Conservation (phyloP, 2,329 filamentous ascomycete genomes). For the Aplosporella prunicola region DNA sequence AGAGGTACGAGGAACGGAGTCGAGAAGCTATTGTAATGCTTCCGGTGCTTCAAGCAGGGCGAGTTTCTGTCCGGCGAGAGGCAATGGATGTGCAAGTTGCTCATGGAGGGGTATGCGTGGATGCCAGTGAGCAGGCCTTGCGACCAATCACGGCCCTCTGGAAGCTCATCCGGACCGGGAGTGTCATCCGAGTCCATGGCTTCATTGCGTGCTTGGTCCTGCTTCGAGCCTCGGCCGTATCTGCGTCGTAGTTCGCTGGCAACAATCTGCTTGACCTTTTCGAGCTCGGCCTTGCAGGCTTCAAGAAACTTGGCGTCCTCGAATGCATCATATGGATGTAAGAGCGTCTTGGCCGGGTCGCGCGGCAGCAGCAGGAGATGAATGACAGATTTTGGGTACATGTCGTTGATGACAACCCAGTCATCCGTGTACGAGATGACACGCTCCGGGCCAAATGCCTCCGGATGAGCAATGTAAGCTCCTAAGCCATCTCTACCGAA, state of each 20-base stretch:
- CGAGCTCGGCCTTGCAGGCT: constrained; percentile 51
- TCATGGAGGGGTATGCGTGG: constrained; percentile 86
- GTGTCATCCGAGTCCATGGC: constrained; percentile 46
- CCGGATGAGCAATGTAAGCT: constrained; percentile 56
- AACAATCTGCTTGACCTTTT: constrained; percentile 51
- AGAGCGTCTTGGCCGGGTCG: constrained; percentile 46
- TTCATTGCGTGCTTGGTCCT: constrained; percentile 54
- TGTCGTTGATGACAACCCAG: constrained; percentile 71
- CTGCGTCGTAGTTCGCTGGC: constrained; percentile 64
- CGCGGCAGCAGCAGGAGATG: constrained; percentile 86
- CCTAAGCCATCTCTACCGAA: constrained; percentile 52
- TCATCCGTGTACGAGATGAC: constrained; percentile 59
- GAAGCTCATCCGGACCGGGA: constrained; percentile 37
- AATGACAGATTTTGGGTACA: constrained; percentile 74
- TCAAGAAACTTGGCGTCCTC: constrained; percentile 59
- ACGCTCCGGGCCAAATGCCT: constrained; percentile 46
- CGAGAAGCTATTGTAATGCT: constrained; percentile 88
- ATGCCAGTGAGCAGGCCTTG: constrained; percentile 67
- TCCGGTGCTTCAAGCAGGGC: constrained; percentile 61
- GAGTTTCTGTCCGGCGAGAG: constrained; percentile 72
- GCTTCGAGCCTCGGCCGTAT: constrained; percentile 53
- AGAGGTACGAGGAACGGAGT: constrained; percentile 75
- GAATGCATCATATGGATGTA: constrained; percentile 72
- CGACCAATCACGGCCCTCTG: constrained; percentile 68
- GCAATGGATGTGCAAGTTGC: constrained; percentile 82